Evolutionary conservation across 164 flowering plant genomes (phyloP), one percentile per base, ranked within the genome.

Genomic region (Vitis rupestris): DNA sequence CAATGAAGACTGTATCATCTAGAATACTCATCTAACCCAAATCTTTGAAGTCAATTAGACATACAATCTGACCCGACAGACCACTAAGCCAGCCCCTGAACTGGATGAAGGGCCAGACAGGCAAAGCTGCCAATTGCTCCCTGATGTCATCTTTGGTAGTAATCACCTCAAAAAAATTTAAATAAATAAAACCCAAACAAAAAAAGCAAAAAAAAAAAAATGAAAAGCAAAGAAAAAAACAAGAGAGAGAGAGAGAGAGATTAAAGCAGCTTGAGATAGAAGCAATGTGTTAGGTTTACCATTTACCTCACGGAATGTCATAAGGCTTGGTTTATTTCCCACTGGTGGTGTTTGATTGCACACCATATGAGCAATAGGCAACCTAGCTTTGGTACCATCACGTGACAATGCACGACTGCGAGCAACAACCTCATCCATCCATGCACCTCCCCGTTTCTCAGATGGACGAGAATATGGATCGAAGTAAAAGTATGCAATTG

Each of bases 391-490:
- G 57, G 84, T 64, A 65, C 97, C 97, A 82, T 87, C 82, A 37
- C 75, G 87, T 31, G 97, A 87, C 68, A 93, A 75, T 65, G 82
- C 92, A 66, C 86, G 90, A 70, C 98, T 93, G 62, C 98, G 85
- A 50, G 82, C 77, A 84, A 93, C 85, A 82, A 92, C 99, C 82
- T 88, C 97, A 79, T 88, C 91, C 99, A 96, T 92, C 99, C 99
- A 96, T 63, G 98, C 99, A 71, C 99, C 99, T 66, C 90, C 97
- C 44, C 89, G 83, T 74, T 96, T 96, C 74, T 96, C 99, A 73
- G 98, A 85, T 44, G 99, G 94, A 68, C 98, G 98, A 49, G 97
- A 87, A 75, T 93, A 96, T 69, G 99, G 98, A 80, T 96, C 98
- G 79, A 93, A 92, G 67, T 93, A 96, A 79, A 96, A 96, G 82